Evolutionary conservation across 208 protist genomes (phyloP).

Genomic region (Trichomonas gallinae): DNA sequence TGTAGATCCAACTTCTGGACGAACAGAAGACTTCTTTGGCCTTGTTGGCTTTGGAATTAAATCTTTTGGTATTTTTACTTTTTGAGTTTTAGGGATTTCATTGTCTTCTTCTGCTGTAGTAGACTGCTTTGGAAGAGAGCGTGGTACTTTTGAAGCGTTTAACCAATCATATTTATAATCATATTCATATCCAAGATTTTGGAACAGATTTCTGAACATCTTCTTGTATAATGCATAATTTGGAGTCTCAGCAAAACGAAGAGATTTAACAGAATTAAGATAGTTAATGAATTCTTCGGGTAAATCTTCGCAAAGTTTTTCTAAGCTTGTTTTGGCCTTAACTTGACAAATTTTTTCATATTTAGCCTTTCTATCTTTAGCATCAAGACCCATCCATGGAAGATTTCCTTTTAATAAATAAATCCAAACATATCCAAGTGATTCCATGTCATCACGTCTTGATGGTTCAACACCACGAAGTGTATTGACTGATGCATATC

Average conservation of each 20-base stretch:
- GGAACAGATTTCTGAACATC: constrained; percentile 73
- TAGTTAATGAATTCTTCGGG: background rate
- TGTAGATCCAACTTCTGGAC: background rate
- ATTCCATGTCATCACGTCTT: constrained; percentile 56
- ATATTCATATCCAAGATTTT: constrained; percentile 79
- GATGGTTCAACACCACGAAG: constrained; percentile 87
- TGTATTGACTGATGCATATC: constrained; percentile 96
- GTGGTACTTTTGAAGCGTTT: background rate
- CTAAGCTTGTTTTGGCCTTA: background rate
- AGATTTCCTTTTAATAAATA: constrained; percentile 92
- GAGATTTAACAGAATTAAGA: constrained; percentile 76
- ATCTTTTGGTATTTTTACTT: background rate
- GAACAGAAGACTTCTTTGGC: background rate
- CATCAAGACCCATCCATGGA: constrained; percentile 83
- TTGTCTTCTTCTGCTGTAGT: background rate
- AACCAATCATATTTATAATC: constrained; percentile 96
- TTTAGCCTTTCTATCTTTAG: background rate
- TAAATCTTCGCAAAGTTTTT: background rate
- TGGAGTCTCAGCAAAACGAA: constrained; percentile 92
- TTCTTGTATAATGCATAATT: constrained; percentile 93
- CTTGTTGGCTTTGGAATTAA: background rate
- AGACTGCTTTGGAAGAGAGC: background rate
- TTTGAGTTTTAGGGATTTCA: background rate
- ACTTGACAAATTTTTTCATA: background rate
- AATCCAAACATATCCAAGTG: constrained; percentile 88